phyloP scores from a whole-genome alignment of 1,139 yeast genomes.

The Komagataea norvegica region DNA sequence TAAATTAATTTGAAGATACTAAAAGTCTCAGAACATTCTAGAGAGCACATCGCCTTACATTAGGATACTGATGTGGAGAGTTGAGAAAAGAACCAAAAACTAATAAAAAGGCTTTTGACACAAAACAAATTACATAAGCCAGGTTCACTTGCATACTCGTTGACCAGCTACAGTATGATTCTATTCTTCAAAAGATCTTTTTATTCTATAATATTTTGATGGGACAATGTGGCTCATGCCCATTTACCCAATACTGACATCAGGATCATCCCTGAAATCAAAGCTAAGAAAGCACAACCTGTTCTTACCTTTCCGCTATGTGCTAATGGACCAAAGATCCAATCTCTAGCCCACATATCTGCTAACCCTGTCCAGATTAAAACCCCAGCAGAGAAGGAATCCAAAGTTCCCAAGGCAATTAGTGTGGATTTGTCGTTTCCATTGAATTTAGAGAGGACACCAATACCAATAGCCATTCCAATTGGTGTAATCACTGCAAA shows the following conservation, averaged over 20 bases:
- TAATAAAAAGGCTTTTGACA: no score
- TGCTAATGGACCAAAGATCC: constrained; percentile 38
- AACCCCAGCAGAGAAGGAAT: constrained; percentile 75
- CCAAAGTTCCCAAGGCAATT: constrained; percentile 67
- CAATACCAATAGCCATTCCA: constrained; percentile 75
- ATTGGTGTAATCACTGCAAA: constrained; percentile 73
- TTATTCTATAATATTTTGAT: no score
- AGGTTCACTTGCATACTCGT: no score
- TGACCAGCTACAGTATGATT: no score
- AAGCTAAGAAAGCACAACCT: constrained; percentile 27
- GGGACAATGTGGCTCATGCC: constrained; percentile 42
- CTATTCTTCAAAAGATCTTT: no score
- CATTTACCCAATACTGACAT: constrained; percentile 80
- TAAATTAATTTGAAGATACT: no score
- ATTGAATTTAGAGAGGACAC: constrained; percentile 59
- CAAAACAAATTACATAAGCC: no score
- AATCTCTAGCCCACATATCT: constrained; percentile 79
- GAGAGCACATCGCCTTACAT: no score
- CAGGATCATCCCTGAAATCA: constrained; percentile 56
- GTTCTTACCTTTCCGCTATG: constrained; percentile 42
- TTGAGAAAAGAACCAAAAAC: no score
- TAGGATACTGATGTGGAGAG: no score
- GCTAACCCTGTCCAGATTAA: constrained; percentile 77
- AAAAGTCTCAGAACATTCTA: no score
- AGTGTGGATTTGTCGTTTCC: constrained; percentile 57